Evolutionary conservation across 352 stramenopile genomes (phyloP).

Genomic region (Globisporangium alternatum): DNA sequence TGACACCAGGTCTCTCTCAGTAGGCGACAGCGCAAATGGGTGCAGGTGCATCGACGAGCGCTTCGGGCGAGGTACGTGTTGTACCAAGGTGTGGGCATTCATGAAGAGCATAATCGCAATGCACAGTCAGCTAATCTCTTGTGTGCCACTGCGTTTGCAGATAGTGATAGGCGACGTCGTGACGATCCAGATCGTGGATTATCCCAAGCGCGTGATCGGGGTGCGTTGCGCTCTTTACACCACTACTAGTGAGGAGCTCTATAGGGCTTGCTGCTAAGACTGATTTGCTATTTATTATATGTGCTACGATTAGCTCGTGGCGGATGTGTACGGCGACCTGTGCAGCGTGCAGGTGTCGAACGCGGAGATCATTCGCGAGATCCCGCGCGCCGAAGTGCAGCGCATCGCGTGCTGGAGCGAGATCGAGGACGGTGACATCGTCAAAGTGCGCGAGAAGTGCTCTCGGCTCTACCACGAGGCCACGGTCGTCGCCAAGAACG

Average conservation of each 20-base stretch:
- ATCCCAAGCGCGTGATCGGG: conserved; percentile 55
- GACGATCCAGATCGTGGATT: conserved; percentile 40
- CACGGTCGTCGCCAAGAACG: conserved; percentile 43
- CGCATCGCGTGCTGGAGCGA: conserved; percentile 64
- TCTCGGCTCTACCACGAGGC: conserved; percentile 62
- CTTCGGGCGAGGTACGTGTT: conserved; percentile 25
- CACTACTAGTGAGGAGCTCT: neutral
- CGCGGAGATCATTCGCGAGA: conserved; percentile 36
- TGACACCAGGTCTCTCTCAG: neutral
- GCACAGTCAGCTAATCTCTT: neutral
- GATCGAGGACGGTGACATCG: conserved; percentile 56
- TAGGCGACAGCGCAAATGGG: conserved; percentile 25
- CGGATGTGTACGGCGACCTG: conserved; percentile 37
- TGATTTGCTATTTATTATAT: conserved; percentile 4
- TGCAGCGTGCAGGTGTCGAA: conserved; percentile 59
- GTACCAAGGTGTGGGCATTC: neutral
- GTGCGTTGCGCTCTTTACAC: conserved; percentile 22
- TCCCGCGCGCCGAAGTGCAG: conserved; percentile 40
- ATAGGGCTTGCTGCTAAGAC: neutral
- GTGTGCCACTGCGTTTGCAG: conserved; percentile 18
- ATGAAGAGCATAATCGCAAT: neutral
- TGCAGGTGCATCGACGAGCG: conserved; percentile 32
- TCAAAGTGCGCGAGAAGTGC: conserved; percentile 65
- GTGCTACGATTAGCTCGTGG: conserved; percentile 34
- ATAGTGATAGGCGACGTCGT: conserved; percentile 63